Percentiles rank a stretch among this genome's conserved stretches.
Evolutionary conservation across 768 basidiomycete species (phyloP).

Genomic region (Mycena latifolia): DNA sequence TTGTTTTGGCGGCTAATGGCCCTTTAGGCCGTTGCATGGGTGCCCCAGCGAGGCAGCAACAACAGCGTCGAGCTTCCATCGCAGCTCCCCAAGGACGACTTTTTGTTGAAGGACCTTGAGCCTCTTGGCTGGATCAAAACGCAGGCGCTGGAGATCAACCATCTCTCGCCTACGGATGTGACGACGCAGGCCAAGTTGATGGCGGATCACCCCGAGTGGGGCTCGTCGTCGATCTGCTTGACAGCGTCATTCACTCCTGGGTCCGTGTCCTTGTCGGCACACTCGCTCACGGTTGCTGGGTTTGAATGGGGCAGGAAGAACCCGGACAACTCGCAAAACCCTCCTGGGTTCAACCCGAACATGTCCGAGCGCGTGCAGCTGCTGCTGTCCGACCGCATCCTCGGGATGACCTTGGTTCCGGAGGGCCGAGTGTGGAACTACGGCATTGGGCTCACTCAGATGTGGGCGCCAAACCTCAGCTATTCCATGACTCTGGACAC

Average conservation of each 20-base stretch:
- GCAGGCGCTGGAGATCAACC: conserved; percentile 91
- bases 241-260: conserved; percentile 98
- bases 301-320: conserved; percentile 99
- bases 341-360: conserved; percentile 95
- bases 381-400: conserved; percentile 92
- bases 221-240: conserved; percentile 92
- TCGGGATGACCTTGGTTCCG: conserved; percentile 95
- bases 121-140: conserved; percentile 98
- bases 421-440: conserved; percentile 98
- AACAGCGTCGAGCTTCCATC: conserved; percentile 92
- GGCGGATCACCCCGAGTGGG: conserved; percentile 97
- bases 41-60: conserved; percentile 97
- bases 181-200: conserved; percentile 96
- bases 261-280: conserved; percentile 94
- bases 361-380: conserved; percentile 98
- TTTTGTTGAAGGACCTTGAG: conserved; percentile 94
- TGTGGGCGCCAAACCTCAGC: conserved; percentile 86
- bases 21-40: conserved; percentile 86
- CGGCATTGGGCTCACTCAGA: conserved; percentile 91
- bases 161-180: conserved; percentile 93
- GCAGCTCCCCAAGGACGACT: conserved; percentile 94
- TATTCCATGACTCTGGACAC: conserved; percentile 92
- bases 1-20: conserved; percentile 15
- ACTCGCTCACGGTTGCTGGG: conserved; percentile 89
- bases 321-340: conserved; percentile 85